These are phyloP conservation scores for Coelastrella sp. DNA, from an alignment of 139 green algal species.

Conservation along the genomic window DNA sequence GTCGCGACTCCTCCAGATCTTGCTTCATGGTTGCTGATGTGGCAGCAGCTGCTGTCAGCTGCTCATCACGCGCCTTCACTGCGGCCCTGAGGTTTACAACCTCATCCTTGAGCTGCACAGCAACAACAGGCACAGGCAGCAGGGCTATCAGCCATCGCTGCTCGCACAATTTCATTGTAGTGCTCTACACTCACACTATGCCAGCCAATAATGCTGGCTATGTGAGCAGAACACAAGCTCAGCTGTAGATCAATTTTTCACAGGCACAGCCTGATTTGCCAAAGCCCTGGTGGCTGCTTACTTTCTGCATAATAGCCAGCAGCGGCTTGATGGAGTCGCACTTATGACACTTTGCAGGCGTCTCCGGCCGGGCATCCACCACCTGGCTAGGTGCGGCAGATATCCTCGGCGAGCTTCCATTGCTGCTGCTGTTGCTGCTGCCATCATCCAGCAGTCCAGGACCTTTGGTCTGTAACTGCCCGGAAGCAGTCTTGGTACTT, in stretches of 20 bases:
- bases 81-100: background rate
- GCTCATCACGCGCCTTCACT: background rate
- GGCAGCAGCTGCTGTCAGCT: constrained; percentile 21
- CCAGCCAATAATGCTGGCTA: background rate
- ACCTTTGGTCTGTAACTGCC: background rate
- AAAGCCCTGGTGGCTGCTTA: background rate
- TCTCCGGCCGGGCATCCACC: background rate
- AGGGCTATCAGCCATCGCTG: too few relatives aligned
- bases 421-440: constrained; percentile 22
- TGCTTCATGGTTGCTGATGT: background rate
- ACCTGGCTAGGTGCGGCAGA: background rate
- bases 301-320: constrained; percentile 39
- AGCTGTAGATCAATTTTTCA: too few relatives aligned
- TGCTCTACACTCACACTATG: too few relatives aligned
- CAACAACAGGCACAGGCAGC: background rate
- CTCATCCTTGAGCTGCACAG: constrained; percentile 34
- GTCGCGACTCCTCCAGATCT: constrained; percentile 18
- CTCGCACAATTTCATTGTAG: too few relatives aligned
- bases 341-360: constrained; percentile 5
- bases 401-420: background rate
- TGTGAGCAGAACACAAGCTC: background rate
- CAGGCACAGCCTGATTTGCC: too few relatives aligned
- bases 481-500: background rate
- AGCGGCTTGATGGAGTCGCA: constrained; percentile 42
- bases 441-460: background rate